These are phyloP conservation scores for Sugiyamaella mastotermitis DNA, from an alignment of 805 yeast genomes.

Conservation along the genomic window DNA sequence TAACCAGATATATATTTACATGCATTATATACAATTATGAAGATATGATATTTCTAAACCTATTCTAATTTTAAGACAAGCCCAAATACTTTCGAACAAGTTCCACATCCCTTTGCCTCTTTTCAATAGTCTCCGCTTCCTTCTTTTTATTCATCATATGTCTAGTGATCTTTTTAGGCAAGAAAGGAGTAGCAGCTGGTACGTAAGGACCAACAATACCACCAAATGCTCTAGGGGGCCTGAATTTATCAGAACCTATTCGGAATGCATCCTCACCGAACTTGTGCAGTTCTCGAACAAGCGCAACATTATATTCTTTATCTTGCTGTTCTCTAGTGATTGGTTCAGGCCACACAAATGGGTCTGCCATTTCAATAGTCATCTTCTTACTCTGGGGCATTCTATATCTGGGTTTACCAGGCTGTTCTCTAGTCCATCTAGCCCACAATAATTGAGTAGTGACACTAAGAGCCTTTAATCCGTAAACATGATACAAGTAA, in stretches of 20 bases:
- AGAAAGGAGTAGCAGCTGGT: conserved; percentile 58
- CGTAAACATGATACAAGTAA: conserved; percentile 84
- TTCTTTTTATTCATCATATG: conserved; percentile 42
- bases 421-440: conserved; percentile 54
- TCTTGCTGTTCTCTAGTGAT: conserved; percentile 33
- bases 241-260: conserved; percentile 60
- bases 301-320: conserved; percentile 27
- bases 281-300: conserved; percentile 42
- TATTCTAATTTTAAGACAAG: no score
- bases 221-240: conserved; percentile 66
- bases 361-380: conserved; percentile 95
- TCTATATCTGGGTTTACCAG: conserved; percentile 63
- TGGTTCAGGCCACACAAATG: conserved; percentile 88
- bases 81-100: conserved; percentile 38
- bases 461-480: conserved; percentile 80
- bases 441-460: conserved; percentile 82
- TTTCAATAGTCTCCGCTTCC: conserved; percentile 27
- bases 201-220: conserved; percentile 60
- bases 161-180: conserved; percentile 45
- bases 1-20: conserved; percentile 14
- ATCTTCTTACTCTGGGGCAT: conserved; percentile 82
- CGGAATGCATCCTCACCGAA: conserved; percentile 47
- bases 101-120: conserved; percentile 28
- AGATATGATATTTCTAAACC: no score
- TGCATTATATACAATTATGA: no score